Conservation (phyloP, 371 early-diverging fungal species). For the Mucor circinelloides region DNA sequence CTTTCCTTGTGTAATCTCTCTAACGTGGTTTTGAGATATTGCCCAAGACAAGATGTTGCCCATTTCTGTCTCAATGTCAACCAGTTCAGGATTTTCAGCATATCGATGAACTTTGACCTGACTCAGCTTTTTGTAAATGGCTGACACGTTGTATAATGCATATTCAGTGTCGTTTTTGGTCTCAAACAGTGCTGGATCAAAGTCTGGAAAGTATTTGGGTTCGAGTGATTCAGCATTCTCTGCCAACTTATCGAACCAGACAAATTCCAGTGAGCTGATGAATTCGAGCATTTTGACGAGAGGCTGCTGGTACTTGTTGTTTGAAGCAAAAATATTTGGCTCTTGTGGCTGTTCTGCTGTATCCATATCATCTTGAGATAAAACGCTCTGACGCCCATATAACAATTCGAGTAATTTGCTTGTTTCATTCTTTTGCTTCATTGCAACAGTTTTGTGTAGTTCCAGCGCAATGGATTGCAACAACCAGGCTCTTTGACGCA, state of each 20-base stretch:
- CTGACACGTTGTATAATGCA: constrained; percentile 67
- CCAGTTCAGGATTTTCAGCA: background rate
- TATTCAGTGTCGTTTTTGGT: constrained; percentile 62
- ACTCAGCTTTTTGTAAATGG: constrained; percentile 45
- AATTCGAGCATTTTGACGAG: constrained; percentile 60
- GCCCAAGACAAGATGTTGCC: constrained; percentile 53
- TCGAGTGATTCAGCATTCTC: constrained; percentile 8
- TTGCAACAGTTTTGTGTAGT: constrained; percentile 61
- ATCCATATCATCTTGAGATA: constrained; percentile 26
- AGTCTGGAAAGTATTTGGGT: constrained; percentile 22
- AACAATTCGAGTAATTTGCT: constrained; percentile 66
- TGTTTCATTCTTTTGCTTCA: constrained; percentile 50
- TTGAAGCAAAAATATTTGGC: constrained; percentile 85
- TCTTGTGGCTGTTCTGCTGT: constrained; percentile 27
- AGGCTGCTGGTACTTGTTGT: constrained; percentile 61
- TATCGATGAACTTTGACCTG: constrained; percentile 18
- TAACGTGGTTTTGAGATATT: constrained; percentile 66
- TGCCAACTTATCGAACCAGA: constrained; percentile 51
- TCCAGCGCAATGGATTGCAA: constrained; percentile 86
- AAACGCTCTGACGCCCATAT: constrained; percentile 34
- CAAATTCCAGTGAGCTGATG: constrained; percentile 57
- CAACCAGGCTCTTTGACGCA: constrained; percentile 91
- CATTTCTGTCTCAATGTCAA: constrained; percentile 51
- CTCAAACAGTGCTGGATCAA: constrained; percentile 24
- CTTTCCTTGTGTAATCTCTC: constrained; percentile 66